Conservation (phyloP, 2,329 filamentous ascomycete genomes). For the Amylocarpus encephaloides region DNA sequence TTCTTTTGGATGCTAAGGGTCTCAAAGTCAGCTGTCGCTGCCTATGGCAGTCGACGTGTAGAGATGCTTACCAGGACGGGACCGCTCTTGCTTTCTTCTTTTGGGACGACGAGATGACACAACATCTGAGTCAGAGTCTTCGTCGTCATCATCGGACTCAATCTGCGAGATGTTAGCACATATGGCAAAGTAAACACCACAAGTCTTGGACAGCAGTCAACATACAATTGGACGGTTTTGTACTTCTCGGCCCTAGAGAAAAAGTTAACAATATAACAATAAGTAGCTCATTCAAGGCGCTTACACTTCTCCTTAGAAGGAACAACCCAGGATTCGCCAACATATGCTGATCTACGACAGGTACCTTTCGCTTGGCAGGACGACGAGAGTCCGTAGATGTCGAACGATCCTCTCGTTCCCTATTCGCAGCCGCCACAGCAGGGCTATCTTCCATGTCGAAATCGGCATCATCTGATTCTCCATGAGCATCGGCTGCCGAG, state of each 20-base stretch:
- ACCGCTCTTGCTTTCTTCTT: constrained; percentile 61
- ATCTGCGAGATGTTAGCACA: constrained; percentile 36
- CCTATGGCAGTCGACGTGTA: constrained; percentile 12
- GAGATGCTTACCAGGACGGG: constrained; percentile 50
- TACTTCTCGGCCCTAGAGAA: constrained; percentile 45
- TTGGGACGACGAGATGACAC: constrained; percentile 54
- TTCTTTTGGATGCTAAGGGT: constrained; percentile 51
- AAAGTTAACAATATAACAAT: constrained; percentile 14
- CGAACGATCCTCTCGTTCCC: constrained; percentile 46
- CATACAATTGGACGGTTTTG: constrained; percentile 50
- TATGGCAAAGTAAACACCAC: constrained; percentile 6
- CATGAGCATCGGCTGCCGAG: constrained; percentile 35
- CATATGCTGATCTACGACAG: constrained; percentile 71
- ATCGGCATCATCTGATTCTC: constrained; percentile 63
- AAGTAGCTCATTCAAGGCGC: constrained; percentile 36
- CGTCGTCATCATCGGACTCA: constrained; percentile 48
- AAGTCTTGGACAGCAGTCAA: constrained; percentile 14
- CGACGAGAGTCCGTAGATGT: constrained; percentile 66
- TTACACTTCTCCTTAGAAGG: constrained; percentile 85
- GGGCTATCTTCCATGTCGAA: constrained; percentile 64
- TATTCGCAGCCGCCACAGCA: constrained; percentile 42
- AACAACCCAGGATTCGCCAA: constrained; percentile 90
- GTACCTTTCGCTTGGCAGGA: constrained; percentile 65
- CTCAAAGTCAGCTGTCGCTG: constrained; percentile 13
- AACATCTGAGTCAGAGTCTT: constrained; percentile 70